Conservation (phyloP, 306 rosid species). For the Prinsepia uniflora region DNA sequence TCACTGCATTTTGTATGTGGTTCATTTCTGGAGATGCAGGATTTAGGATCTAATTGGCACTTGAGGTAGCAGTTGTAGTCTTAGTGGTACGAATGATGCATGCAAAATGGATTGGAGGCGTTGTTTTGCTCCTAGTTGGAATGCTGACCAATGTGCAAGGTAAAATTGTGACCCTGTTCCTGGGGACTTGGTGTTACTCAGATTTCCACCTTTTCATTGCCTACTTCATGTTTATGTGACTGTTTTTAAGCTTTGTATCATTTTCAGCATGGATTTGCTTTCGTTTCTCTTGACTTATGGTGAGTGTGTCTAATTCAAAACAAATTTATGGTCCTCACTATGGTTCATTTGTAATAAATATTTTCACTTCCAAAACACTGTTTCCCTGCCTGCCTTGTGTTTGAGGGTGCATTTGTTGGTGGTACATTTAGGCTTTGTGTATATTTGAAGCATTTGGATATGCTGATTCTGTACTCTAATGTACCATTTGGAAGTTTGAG, state of each 20-base stretch:
- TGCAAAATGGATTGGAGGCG: slow-evolving; percentile 37
- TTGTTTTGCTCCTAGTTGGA: slow-evolving; percentile 49
- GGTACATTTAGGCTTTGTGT: not conserved
- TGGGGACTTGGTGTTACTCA: not conserved
- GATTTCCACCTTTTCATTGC: not conserved
- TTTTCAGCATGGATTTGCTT: not conserved
- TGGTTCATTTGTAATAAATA: not conserved
- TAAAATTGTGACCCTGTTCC: slow-evolving; percentile 24
- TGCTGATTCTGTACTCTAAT: not conserved
- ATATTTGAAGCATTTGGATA: not conserved
- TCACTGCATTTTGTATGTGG: slow-evolving; percentile 18
- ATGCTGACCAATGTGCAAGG: slow-evolving; percentile 51
- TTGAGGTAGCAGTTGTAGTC: slow-evolving; percentile 29
- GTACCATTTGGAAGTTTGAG: not conserved
- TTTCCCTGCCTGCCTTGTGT: not conserved
- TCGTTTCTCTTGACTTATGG: not conserved
- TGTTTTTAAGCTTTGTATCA: not conserved
- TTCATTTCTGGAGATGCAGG: slow-evolving; percentile 25
- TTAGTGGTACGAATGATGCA: slow-evolving; percentile 49
- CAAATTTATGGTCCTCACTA: not conserved
- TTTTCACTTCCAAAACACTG: not conserved
- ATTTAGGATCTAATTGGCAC: slow-evolving; percentile 17
- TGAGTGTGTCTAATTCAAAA: not conserved
- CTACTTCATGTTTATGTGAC: not conserved
- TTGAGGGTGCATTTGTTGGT: not conserved